Conservation (phyloP, 768 basidiomycete species). For the Cystobasidium onofrii region DNA sequence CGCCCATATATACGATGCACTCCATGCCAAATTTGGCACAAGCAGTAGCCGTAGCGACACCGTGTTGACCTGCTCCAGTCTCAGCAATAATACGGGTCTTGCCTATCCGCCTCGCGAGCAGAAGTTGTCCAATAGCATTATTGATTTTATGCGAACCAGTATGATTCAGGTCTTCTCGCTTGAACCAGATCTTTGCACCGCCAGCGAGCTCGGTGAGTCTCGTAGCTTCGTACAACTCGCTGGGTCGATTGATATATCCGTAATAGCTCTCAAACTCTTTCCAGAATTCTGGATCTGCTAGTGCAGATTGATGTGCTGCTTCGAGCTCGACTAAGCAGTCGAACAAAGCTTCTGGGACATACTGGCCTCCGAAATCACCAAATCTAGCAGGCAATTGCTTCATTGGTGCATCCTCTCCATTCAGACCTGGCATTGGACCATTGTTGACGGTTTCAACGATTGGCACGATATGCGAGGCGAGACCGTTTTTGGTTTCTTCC, state of each 20-base stretch:
- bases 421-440: conserved; percentile 27
- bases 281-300: conserved; percentile 82
- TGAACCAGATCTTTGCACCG: conserved; percentile 95
- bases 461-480: conserved; percentile 19
- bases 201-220: conserved; percentile 80
- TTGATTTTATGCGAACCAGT: conserved; percentile 99
- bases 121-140: conserved; percentile 92
- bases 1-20: conserved; percentile 95
- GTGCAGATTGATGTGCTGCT: conserved; percentile 76
- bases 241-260: conserved; percentile 91
- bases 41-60: conserved; percentile 96
- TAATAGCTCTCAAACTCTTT: conserved; percentile 79
- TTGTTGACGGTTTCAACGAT: conserved; percentile 30
- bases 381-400: conserved; percentile 69
- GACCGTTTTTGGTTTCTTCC: conserved; percentile 33
- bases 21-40: conserved; percentile 94
- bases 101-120: conserved; percentile 84
- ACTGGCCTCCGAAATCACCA: conserved; percentile 93
- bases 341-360: conserved; percentile 91
- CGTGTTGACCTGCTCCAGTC: conserved; percentile 97
- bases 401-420: conserved; percentile 46
- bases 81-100: conserved; percentile 97
- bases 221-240: conserved; percentile 81
- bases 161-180: conserved; percentile 92
- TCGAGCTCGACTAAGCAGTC: conserved; percentile 83